Conservation (phyloP, 1,284 basidiomycete genomes). For the Clitocybe nebularis region DNA sequence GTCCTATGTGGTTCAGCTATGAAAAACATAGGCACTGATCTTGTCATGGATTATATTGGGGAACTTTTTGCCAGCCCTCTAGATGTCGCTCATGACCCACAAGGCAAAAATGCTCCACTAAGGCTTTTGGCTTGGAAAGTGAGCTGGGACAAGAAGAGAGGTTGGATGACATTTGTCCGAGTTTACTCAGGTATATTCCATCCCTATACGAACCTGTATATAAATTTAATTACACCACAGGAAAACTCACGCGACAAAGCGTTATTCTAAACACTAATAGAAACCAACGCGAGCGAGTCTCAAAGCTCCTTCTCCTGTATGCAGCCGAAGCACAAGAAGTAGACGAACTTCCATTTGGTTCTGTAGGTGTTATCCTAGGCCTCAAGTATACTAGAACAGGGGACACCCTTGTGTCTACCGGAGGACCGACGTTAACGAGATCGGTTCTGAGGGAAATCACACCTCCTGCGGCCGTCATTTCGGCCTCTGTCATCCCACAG, state of each 20-base stretch:
- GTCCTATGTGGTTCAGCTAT: constrained; percentile 83
- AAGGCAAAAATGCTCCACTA: constrained; percentile 45
- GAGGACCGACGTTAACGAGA: constrained; percentile 29
- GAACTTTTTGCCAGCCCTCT: constrained; percentile 77
- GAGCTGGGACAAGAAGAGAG: constrained; percentile 76
- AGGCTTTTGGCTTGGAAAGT: constrained; percentile 87
- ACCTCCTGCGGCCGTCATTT: constrained; percentile 75
- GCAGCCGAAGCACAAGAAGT: constrained; percentile 79
- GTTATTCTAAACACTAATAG: constrained; percentile 66
- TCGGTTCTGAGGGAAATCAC: constrained; percentile 61
- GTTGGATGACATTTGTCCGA: constrained; percentile 90
- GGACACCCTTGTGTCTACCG: constrained; percentile 71
- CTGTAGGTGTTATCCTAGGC: constrained; percentile 83
- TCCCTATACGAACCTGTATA: background rate
- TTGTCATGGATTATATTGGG: constrained; percentile 79
- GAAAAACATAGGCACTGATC: constrained; percentile 77
- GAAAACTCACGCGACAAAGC: constrained; percentile 63
- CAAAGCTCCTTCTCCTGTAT: constrained; percentile 79
- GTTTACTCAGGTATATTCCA: constrained; percentile 73
- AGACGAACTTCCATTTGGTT: constrained; percentile 76
- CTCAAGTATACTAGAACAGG: constrained; percentile 82
- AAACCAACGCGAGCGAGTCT: constrained; percentile 68
- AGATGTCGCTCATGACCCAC: constrained; percentile 50
- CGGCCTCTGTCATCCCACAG: constrained; percentile 75
- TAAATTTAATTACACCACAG: constrained; percentile 30